Conservation (phyloP, 1,284 basidiomycete genomes). For the Inonotus obliquus region DNA sequence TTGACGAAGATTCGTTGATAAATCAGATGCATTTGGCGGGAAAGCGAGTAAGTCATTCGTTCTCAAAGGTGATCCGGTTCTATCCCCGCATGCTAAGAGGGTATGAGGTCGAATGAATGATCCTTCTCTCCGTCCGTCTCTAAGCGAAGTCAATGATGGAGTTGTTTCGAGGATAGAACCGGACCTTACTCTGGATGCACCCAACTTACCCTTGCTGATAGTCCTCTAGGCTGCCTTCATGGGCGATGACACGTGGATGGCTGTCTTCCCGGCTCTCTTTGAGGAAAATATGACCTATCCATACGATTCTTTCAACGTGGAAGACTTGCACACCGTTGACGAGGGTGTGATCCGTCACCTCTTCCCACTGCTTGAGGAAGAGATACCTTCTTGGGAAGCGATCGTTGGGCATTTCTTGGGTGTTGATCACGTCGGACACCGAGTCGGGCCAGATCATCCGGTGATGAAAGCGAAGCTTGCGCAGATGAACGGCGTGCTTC, state of each 20-base stretch:
- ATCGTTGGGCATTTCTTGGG: constrained; percentile 95
- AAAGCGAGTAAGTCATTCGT: constrained; percentile 47
- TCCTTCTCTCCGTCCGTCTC: too few species aligned
- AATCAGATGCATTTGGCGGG: constrained; percentile 50
- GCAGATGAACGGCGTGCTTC: constrained; percentile 85
- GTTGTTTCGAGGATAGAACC: background rate
- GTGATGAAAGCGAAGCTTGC: constrained; percentile 82
- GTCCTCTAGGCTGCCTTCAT: constrained; percentile 66
- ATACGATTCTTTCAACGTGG: constrained; percentile 98
- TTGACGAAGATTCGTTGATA: constrained; percentile 84
- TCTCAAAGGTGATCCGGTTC: background rate
- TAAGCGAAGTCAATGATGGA: background rate
- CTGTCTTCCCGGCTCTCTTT: constrained; percentile 80
- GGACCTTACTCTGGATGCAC: background rate
- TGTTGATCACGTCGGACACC: constrained; percentile 95
- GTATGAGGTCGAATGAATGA: background rate
- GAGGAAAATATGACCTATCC: constrained; percentile 69
- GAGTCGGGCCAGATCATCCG: constrained; percentile 85
- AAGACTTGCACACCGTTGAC: constrained; percentile 96
- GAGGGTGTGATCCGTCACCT: constrained; percentile 82
- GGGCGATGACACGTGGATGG: constrained; percentile 97
- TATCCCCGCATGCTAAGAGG: too few species aligned
- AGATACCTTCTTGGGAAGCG: constrained; percentile 69
- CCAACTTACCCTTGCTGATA: background rate
- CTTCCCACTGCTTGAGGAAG: constrained; percentile 67